Conservation (phyloP, 192 early-diverging fungal species). For the Gorgonomyces haynaldii region DNA sequence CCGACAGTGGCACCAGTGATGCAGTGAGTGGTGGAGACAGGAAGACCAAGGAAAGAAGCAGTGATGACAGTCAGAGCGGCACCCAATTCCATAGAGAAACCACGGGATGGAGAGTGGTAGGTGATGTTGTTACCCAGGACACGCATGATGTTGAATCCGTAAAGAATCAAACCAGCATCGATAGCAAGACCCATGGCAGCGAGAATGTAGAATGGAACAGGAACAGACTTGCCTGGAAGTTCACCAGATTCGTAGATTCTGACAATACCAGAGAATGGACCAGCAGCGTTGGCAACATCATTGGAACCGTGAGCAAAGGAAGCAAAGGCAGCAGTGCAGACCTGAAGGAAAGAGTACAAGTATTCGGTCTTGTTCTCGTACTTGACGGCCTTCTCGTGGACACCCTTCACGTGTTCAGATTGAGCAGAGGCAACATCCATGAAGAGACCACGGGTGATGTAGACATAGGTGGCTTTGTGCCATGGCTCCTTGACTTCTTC, state of each 20-base stretch:
- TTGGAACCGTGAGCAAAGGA: conserved; percentile 80
- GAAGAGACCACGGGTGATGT: conserved; percentile 6
- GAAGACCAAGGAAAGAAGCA: conserved; percentile 63
- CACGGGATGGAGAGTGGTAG: conserved; percentile 67
- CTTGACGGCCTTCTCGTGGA: conserved; percentile 53
- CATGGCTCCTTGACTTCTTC: too few relatives aligned
- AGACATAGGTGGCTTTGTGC: too few relatives aligned
- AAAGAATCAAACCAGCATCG: conserved; percentile 62
- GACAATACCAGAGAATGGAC: conserved; percentile 66
- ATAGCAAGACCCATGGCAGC: conserved; percentile 61
- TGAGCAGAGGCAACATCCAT: conserved; percentile 27
- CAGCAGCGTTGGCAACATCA: conserved; percentile 78
- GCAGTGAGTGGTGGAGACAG: conserved; percentile 77
- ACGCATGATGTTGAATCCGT: conserved; percentile 67
- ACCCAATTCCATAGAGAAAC: conserved; percentile 68
- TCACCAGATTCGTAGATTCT: conserved; percentile 50
- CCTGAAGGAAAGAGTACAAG: conserved; percentile 72
- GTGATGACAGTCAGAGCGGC: conserved; percentile 69
- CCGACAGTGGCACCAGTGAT: conserved; percentile 64
- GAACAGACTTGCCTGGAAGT: conserved; percentile 38
- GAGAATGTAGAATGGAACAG: conserved; percentile 66
- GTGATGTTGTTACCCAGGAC: conserved; percentile 74
- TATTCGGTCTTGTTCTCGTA: conserved; percentile 66
- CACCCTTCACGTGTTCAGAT: conserved; percentile 15
- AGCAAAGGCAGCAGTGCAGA: conserved; percentile 67